Evolutionary conservation across 179 eudicot species (phyloP).

Genomic region (Actinidia arguta): DNA sequence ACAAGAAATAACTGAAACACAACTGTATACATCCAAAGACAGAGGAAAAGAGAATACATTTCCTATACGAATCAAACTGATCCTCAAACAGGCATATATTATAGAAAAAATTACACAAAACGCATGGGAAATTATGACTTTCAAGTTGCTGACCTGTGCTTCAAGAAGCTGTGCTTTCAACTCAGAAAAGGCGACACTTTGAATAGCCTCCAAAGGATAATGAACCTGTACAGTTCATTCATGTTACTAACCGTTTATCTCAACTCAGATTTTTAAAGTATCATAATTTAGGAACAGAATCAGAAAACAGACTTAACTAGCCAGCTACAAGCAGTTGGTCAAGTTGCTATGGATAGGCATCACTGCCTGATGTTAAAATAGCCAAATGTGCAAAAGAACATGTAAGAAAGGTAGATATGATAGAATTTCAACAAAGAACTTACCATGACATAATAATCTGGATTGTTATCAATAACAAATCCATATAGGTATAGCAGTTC

Average conservation of each 20-base stretch:
- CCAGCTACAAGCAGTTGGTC: neutral
- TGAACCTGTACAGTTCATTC: constrained; percentile 80
- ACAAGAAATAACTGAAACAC: neutral
- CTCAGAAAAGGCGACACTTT: constrained; percentile 62
- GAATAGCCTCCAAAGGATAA: constrained; percentile 82
- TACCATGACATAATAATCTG: constrained; percentile 99
- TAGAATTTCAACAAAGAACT: constrained; percentile 12
- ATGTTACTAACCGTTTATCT: neutral
- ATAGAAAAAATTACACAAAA: neutral
- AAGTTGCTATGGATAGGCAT: neutral
- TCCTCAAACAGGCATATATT: neutral
- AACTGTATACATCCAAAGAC: neutral
- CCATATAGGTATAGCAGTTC: constrained; percentile 96
- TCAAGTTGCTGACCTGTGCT: constrained; percentile 66
- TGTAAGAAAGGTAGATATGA: neutral
- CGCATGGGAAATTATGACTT: neutral
- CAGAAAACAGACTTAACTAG: neutral
- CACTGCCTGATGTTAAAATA: neutral
- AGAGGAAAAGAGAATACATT: neutral
- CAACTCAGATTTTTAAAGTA: neutral
- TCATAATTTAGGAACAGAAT: neutral
- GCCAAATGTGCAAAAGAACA: neutral
- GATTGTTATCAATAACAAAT: constrained; percentile 80
- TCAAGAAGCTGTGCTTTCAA: constrained; percentile 84
- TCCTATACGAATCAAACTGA: neutral